Conservation (phyloP, 2,329 filamentous ascomycete species). For the Mollisiaceae sp. region DNA sequence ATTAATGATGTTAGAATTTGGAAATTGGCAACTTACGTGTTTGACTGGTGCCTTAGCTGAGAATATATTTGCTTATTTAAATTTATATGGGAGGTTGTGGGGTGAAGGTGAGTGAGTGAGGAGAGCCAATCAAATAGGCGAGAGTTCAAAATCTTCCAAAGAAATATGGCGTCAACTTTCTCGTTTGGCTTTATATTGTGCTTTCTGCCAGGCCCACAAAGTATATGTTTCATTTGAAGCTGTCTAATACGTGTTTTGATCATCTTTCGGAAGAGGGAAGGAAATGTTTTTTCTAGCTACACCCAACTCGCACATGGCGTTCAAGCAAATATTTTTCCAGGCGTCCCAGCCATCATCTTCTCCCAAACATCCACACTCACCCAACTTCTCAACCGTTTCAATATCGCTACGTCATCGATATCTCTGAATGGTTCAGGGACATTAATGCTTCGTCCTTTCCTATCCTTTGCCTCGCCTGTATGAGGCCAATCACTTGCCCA, state of each 20-base stretch:
- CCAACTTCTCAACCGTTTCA: slow-evolving; percentile 4
- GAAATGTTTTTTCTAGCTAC: no score
- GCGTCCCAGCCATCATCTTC: not conserved
- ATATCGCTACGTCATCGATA: not conserved
- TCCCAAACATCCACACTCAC: not conserved
- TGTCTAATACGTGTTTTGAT: not conserved
- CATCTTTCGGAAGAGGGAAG: no score
- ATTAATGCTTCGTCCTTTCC: not conserved
- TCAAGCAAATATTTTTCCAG: not conserved
- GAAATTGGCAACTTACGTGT: no score
- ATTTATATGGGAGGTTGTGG: no score
- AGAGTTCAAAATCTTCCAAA: no score
- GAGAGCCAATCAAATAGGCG: no score
- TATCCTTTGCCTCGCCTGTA: not conserved
- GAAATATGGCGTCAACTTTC: slow-evolving; percentile 8
- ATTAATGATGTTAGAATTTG: no score
- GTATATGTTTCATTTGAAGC: slow-evolving; percentile 10
- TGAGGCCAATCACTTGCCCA: slow-evolving; percentile 10
- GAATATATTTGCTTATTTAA: no score
- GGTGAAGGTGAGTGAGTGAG: no score
- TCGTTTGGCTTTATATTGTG: slow-evolving; percentile 13
- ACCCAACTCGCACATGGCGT: not conserved
- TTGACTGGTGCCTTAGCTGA: no score
- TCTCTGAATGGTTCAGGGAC: not conserved
- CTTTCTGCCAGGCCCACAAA: slow-evolving; percentile 13